Conservation (phyloP, 2,329 filamentous ascomycete species). For the Fulvia fulva region DNA sequence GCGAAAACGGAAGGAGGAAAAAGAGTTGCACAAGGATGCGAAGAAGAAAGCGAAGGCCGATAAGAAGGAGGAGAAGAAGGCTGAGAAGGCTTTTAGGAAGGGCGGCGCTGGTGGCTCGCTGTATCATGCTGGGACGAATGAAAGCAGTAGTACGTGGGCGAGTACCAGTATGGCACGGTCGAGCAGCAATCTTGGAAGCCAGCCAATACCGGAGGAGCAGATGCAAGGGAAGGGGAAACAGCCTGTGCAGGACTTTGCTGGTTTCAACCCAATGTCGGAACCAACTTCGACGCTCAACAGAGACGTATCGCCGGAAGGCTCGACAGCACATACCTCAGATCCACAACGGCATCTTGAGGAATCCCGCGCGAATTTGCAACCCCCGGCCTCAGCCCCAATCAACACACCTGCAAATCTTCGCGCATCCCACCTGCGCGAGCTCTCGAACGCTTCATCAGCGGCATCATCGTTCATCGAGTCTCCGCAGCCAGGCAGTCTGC, state of each 20-base stretch:
- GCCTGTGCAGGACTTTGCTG: conserved; percentile 40
- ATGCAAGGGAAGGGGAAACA: conserved; percentile 47
- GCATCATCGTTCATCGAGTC: conserved; percentile 74
- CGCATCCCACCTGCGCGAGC: conserved; percentile 65
- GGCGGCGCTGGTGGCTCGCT: conserved; percentile 55
- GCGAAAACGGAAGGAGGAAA: conserved; percentile 78
- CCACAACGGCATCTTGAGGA: conserved; percentile 46
- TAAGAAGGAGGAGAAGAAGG: conserved; percentile 60
- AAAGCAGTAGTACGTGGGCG: conserved; percentile 33
- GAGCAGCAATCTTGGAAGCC: conserved; percentile 51
- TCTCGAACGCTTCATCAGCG: conserved; percentile 82
- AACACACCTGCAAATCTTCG: conserved; percentile 23
- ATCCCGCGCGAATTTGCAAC: conserved; percentile 41
- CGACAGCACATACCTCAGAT: conserved; percentile 26
- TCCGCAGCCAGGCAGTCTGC: conserved; percentile 39
- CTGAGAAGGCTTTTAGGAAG: conserved; percentile 64
- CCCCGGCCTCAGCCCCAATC: conserved; percentile 24
- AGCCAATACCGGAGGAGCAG: conserved; percentile 35
- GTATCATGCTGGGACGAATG: conserved; percentile 33
- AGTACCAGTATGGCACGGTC: conserved; percentile 32
- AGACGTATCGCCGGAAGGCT: conserved; percentile 28
- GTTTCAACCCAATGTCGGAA: conserved; percentile 42
- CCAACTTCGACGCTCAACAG: conserved; percentile 42
- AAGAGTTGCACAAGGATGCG: conserved; percentile 73
- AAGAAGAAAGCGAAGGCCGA: conserved; percentile 84